These are phyloP conservation scores for Pezicula carpinea DNA, from an alignment of 2,329 filamentous ascomycete species.

Conservation along the genomic window DNA sequence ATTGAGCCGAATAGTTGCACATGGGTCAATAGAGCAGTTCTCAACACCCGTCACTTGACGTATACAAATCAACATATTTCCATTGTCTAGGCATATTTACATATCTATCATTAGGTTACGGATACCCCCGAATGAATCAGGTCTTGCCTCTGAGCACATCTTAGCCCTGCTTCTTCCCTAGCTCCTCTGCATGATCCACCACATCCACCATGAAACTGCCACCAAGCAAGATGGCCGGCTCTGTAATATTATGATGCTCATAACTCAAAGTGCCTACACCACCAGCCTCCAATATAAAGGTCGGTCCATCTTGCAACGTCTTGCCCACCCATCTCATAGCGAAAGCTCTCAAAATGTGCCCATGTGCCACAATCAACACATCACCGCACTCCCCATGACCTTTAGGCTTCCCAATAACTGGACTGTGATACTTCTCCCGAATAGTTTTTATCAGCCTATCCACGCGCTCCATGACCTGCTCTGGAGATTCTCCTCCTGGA, in stretches of 20 bases:
- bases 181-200: slow-evolving; percentile 7
- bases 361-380: slow-evolving; percentile 80
- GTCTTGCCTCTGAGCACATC: no score
- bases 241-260: slow-evolving; percentile 71
- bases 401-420: slow-evolving; percentile 51
- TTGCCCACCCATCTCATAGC: slow-evolving; percentile 81
- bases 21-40: no score
- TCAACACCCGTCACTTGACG: no score
- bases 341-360: slow-evolving; percentile 83
- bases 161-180: not conserved
- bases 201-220: slow-evolving; percentile 44
- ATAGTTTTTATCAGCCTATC: slow-evolving; percentile 76
- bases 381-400: slow-evolving; percentile 41
- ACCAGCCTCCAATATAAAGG: slow-evolving; percentile 83
- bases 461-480: slow-evolving; percentile 66
- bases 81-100: no score
- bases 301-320: slow-evolving; percentile 64
- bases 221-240: slow-evolving; percentile 75
- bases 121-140: no score
- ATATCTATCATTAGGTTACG: no score
- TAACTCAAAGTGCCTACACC: slow-evolving; percentile 80
- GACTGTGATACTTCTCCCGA: slow-evolving; percentile 53
- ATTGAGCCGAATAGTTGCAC: no score
- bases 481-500: slow-evolving; percentile 66
- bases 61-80: no score